A percentile compares a stretch with the other conserved stretches of the same genome.
Evolutionary conservation across 129 eudicot species (phyloP).

Genomic region (Cynara cardunculus): DNA sequence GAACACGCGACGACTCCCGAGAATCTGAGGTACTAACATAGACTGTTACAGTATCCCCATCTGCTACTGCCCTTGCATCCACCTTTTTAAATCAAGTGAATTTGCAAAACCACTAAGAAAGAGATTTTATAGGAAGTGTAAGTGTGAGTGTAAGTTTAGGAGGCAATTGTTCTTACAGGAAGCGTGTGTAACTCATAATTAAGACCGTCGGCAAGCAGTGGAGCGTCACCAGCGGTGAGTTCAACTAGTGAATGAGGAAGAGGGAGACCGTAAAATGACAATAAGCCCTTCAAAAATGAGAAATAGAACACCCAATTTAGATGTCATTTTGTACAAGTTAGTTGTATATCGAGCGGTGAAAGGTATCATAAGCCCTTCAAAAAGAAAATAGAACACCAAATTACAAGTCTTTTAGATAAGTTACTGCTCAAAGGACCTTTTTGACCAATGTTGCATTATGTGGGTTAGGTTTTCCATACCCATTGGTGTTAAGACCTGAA

Average conservation of each 20-base stretch:
- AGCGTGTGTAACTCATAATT: conserved; percentile 68
- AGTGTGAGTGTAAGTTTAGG: not conserved
- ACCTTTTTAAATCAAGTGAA: conserved; percentile 37
- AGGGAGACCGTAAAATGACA: conserved; percentile 83
- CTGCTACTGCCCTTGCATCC: conserved; percentile 77
- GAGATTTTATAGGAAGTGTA: not conserved
- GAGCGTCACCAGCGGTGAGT: conserved; percentile 35
- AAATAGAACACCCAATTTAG: not conserved
- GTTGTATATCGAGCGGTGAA: not conserved
- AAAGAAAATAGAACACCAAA: not conserved
- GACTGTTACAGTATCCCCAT: conserved; percentile 83
- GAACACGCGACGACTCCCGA: conserved; percentile 63
- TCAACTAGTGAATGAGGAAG: conserved; percentile 55
- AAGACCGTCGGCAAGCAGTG: conserved; percentile 54
- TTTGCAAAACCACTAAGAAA: not conserved
- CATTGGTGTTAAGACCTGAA: not conserved
- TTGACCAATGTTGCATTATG: not conserved
- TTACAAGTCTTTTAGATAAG: not conserved
- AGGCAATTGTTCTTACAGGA: conserved; percentile 53
- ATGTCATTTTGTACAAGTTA: not conserved
- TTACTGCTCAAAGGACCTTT: not conserved
- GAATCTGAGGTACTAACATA: conserved; percentile 62
- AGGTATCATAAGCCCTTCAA: not conserved
- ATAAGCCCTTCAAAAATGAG: conserved; percentile 46
- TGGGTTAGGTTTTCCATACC: not conserved